Percentiles rank a stretch among this genome's conserved stretches.
These are phyloP conservation scores for Atkinsonella hypoxylon DNA, from an alignment of 2,329 filamentous ascomycete genomes.

Conservation along the genomic window DNA sequence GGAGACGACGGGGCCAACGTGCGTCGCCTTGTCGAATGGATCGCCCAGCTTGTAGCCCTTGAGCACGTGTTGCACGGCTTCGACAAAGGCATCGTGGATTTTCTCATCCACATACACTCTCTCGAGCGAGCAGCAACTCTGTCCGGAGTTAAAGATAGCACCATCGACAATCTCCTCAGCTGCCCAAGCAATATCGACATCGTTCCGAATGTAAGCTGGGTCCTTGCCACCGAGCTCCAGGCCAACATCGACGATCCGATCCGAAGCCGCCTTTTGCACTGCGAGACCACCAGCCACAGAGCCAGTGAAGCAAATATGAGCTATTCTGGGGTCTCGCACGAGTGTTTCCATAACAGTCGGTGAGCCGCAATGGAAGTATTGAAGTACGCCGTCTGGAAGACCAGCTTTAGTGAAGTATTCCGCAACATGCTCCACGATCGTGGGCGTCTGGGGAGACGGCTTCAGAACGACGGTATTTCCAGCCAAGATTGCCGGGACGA, in stretches of 20 bases:
- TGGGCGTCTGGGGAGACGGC: constrained; percentile 89
- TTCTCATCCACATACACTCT: constrained; percentile 80
- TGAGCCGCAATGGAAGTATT: constrained; percentile 85
- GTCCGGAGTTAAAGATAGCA: constrained; percentile 95
- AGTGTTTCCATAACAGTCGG: constrained; percentile 65
- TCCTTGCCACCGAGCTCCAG: constrained; percentile 93
- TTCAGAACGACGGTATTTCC: constrained; percentile 91
- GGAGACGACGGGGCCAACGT: constrained; percentile 82
- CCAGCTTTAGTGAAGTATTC: constrained; percentile 70
- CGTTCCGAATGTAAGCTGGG: constrained; percentile 74
- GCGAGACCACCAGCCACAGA: constrained; percentile 80
- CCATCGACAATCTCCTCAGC: constrained; percentile 93
- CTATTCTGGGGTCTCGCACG: constrained; percentile 63
- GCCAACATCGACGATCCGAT: constrained; percentile 74
- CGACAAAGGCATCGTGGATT: constrained; percentile 73
- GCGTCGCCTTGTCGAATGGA: constrained; percentile 64
- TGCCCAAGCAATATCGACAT: constrained; percentile 83
- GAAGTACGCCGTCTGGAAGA: constrained; percentile 70
- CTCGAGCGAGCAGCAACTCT: constrained; percentile 91
- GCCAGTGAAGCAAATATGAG: constrained; percentile 84
- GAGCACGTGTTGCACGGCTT: constrained; percentile 68
- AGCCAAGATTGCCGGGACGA: constrained; percentile 80
- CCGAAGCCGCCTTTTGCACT: constrained; percentile 73
- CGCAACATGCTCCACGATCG: constrained; percentile 73
- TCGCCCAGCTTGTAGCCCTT: constrained; percentile 79